Evolutionary conservation across 1,139 yeast species (phyloP), one percentile per base, ranked within the genome.

Genomic region (Zygosaccharomyces sapae): DNA sequence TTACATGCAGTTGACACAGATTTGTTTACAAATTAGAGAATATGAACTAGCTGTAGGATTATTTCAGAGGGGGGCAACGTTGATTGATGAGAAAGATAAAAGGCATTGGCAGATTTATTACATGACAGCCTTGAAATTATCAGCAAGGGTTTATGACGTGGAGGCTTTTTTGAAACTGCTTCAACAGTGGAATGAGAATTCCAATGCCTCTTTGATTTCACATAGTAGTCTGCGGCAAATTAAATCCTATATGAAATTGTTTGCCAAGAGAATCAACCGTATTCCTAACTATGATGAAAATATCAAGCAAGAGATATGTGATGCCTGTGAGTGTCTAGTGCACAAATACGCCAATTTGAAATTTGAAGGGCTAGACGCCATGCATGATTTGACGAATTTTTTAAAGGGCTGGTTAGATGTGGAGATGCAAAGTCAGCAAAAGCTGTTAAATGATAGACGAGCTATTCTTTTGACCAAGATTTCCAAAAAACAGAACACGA

Each of bases 181-280:
- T 22, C 47, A 44, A 16, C 57, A 60, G 19, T 60, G 65, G 62
- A 55, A 59, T 42, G 22, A 20, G 4, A 59, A 61, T 44, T 13
- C 33, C 2, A 40, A 45, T 4, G 63, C 62, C 4, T 47, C 46
- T 13, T 43, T 47, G 30, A 34, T 57, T 5, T 40, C 56, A 2
- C 57, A 46, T 8, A 54, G 50, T 12, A 43, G 51, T 10, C 45
- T 58, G 13, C 48, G 59, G n/a, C 50, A 54, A 22, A 47, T 56
- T 18, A 57, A 52, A 24, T 51, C 54, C 1, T 54, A 37, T 37
- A 37, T 44, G 13, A 56, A 51, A 35, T 55, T 52, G 33, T 55
- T 56, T 36, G 30, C 34, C 25, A 52, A 48, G 41, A 50, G 48
- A 19, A 47, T 25, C 10, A 34, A 44, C n/a, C 35, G 25, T 3